Evolutionary conservation across 2,329 filamentous ascomycete genomes (phyloP).

Genomic region (Trichoderma sp.): DNA sequence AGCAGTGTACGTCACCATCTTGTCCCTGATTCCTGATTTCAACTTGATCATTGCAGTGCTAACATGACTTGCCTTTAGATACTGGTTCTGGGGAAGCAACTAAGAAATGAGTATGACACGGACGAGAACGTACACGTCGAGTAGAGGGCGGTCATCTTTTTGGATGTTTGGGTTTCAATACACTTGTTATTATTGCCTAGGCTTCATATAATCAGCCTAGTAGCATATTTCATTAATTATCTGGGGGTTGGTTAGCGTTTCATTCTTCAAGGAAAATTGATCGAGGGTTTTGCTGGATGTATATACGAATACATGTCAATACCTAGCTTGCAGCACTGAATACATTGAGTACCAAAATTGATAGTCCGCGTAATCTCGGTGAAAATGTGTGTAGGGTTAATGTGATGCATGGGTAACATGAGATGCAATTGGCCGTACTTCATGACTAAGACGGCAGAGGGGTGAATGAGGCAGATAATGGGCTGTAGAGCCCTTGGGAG

Average conservation of each 20-base stretch:
- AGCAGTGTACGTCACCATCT: constrained; percentile 68
- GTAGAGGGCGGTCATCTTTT: not conserved
- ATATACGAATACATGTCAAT: not conserved
- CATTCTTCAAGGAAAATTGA: not conserved
- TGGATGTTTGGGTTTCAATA: not conserved
- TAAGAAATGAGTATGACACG: not conserved
- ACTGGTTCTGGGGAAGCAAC: constrained; percentile 40
- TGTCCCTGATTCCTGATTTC: not conserved
- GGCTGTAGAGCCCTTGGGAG: not conserved
- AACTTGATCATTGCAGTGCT: constrained; percentile 6
- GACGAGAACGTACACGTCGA: not conserved
- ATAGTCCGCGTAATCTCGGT: too few relatives aligned
- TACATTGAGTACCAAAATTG: not conserved
- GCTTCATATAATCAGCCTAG: not conserved
- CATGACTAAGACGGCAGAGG: not conserved
- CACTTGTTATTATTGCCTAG: not conserved
- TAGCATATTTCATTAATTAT: constrained; percentile 7
- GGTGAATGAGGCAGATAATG: not conserved
- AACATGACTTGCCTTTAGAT: constrained; percentile 30
- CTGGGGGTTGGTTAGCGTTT: constrained; percentile 6
- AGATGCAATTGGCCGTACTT: not conserved
- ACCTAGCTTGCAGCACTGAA: not conserved
- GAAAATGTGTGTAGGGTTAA: not conserved
- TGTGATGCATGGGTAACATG: not conserved
- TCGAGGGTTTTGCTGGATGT: not conserved